Base-by-base conservation (phyloP, 192 early-diverging fungal genomes). In the Piromyces sp. region DNA sequence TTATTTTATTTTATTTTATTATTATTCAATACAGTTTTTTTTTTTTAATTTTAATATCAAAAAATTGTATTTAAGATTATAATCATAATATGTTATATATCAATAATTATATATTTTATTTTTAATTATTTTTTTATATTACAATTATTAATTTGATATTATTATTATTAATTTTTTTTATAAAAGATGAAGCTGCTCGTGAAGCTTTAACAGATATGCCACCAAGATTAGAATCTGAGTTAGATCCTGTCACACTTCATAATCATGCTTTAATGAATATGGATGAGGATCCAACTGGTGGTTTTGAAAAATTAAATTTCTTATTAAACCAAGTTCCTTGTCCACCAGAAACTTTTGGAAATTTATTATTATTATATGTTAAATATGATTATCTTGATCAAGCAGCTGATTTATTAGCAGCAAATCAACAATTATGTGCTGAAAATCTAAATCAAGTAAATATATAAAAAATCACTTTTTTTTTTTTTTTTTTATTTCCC, bases 171-270 rank as follows among this genome's bases (percentile, higher is more conserved):
- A 3, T 33, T 33, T 85, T 28, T 29, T 51, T 36, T 80, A n/a
- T 31, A 30, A 13, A 79, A 90, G 89, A 85, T 58, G 91, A 91
- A 37, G 90, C 89, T 26, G 90, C 91, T 9, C 80, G 87, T 79
- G 91, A 92, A 89, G 91, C 91, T 22, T 82, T 92, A 13, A 87
- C 88, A 19, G 91, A 92, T 83, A 92, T 92, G 91, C 91, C 91
- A n/a, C 91, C 91, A 16, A 86, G 91, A 36, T 83, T 85, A 29
- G 91, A 92, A 84, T 84, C 87, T 37, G 91, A 92, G 81, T 85
- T 92, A 15, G 91, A 92, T 79, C 91, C 87, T n/a, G 90, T 92
- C 11, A 92, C 90, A 4, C 84, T 92, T 30, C 89, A 90, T 82
- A 92, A 92, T 85, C 86, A 87, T 79, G 91, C 90, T 1, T 84